Evolutionary conservation across 805 yeast species (phyloP), one percentile per base, ranked within the genome.

Genomic region (Metschnikowia peoriensis): DNA sequence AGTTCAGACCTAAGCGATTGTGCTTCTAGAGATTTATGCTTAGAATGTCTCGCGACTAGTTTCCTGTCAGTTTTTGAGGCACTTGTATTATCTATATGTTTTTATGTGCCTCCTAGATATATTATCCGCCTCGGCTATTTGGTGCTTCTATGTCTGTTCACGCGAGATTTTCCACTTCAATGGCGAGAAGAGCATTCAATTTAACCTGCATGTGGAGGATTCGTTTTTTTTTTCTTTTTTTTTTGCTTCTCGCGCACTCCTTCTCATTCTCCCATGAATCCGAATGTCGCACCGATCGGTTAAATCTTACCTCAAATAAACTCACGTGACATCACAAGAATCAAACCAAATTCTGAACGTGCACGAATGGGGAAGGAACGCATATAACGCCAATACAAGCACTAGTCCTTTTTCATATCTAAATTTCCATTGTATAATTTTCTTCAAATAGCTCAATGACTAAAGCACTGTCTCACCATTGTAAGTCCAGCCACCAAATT

Each of bases 401-500:
- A 22, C 22, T 22, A 22, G 22, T 32, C 14, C 35, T 12, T 6
- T 32, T 32, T 12, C 35, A 12, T 10, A 10, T 32, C 35, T 12
- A 12, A 10, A 9, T 32, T 12, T 32, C 35, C 3, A 32, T 10
- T 10, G 35, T 38, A n/a, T 38, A 9, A 38, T 38, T 15, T 15
- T 15, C 12, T 14, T 4, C 8, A 15, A 39, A n/a, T 37, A 43
- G 9, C 12, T 16, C 2, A 8, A 22, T 22, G 22, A 15, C 38
- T 51, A 57, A 17, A 60, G 58, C 32, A 68, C 66, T 15, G 63
- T 71, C 46, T 79, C 85, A 2, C 94, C 96, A 45, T 86, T 89
- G 69, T 92, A 93, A 2, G 98, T 93, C 99, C 99, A 94, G 7
- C 99, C 98, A 44, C 97, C 98, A 76, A 94, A 94, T 72, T 94